Percentiles rank a stretch among this genome's conserved stretches.
Evolutionary conservation across 1,284 basidiomycete genomes (phyloP).

Genomic region (Rhodotorula sp.): DNA sequence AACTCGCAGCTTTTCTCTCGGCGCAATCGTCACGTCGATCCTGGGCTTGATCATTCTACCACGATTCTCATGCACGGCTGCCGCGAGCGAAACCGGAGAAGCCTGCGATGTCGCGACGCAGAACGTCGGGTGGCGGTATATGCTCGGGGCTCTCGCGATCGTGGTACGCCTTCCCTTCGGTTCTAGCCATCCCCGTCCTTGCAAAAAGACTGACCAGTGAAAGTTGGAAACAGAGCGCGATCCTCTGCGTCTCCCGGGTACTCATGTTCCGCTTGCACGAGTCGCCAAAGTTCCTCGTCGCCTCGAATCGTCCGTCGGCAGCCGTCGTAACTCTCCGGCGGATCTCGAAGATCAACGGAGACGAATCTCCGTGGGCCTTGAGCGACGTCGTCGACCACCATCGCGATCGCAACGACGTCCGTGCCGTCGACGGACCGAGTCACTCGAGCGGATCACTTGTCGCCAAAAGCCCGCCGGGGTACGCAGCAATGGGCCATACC

Average conservation of each 20-base stretch:
- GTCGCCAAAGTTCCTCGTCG: slow-evolving; percentile 75
- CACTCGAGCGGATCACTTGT: background rate
- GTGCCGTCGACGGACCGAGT: background rate
- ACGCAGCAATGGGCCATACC: slow-evolving; percentile 7
- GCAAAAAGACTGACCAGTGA: background rate
- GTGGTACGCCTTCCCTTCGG: slow-evolving; percentile 57
- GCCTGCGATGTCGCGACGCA: slow-evolving; percentile 63
- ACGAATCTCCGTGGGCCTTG: slow-evolving; percentile 62
- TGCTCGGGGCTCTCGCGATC: slow-evolving; percentile 68
- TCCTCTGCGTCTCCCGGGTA: slow-evolving; percentile 77
- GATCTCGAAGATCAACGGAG: slow-evolving; percentile 81
- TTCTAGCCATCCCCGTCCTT: background rate
- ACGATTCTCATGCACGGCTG: slow-evolving; percentile 64
- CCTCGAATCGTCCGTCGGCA: slow-evolving; percentile 74
- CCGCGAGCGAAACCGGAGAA: slow-evolving; percentile 41
- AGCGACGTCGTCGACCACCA: slow-evolving; percentile 67
- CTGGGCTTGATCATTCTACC: slow-evolving; percentile 77
- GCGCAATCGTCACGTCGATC: slow-evolving; percentile 77
- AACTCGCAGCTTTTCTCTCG: slow-evolving; percentile 69
- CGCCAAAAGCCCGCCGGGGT: background rate
- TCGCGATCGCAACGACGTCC: too few relatives aligned
- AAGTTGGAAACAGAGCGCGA: slow-evolving; percentile 70
- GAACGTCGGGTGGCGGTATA: slow-evolving; percentile 83
- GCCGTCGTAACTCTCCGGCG: slow-evolving; percentile 75
- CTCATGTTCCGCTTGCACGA: slow-evolving; percentile 88